A percentile compares a stretch with the other conserved stretches of the same genome.
phyloP scores from a whole-genome alignment of 83 land plant species.

The Larix sibirica region DNA sequence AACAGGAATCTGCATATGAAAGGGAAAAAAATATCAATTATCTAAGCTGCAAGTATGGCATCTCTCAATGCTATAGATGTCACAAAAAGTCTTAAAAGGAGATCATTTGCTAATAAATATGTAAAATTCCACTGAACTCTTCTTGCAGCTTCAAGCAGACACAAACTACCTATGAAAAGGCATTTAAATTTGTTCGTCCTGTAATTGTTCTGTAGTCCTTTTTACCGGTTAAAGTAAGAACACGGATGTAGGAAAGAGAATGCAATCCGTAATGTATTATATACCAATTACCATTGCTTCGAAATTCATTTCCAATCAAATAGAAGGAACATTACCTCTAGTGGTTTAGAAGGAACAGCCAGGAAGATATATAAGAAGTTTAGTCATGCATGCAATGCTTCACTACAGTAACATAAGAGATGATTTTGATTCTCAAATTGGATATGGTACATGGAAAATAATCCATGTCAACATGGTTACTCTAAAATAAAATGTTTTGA shows the following conservation, averaged over 20 bases:
- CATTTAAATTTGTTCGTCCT: background rate
- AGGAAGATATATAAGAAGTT: background rate
- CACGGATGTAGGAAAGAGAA: too few relatives aligned
- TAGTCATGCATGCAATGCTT: background rate
- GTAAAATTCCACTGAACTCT: background rate
- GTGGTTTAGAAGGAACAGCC: background rate
- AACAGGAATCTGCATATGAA: conserved; percentile 62
- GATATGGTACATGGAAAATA: background rate
- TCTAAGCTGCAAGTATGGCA: conserved; percentile 1
- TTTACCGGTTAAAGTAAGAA: too few relatives aligned
- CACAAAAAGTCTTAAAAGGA: background rate
- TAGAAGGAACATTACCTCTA: background rate
- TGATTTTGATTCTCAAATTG: background rate
- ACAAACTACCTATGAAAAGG: background rate
- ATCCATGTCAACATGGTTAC: background rate
- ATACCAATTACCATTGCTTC: background rate
- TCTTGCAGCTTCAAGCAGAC: background rate
- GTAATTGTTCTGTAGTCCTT: background rate
- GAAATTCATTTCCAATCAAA: background rate
- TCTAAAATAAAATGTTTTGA: too few relatives aligned
- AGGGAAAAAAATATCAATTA: background rate
- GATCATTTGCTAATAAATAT: background rate
- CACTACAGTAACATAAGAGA: background rate
- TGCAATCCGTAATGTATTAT: too few relatives aligned
- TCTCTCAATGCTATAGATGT: background rate